Evolutionary conservation across 2,329 filamentous ascomycete genomes (phyloP), one percentile per base, ranked within the genome.

Genomic region (Ophiostoma ulmi): DNA sequence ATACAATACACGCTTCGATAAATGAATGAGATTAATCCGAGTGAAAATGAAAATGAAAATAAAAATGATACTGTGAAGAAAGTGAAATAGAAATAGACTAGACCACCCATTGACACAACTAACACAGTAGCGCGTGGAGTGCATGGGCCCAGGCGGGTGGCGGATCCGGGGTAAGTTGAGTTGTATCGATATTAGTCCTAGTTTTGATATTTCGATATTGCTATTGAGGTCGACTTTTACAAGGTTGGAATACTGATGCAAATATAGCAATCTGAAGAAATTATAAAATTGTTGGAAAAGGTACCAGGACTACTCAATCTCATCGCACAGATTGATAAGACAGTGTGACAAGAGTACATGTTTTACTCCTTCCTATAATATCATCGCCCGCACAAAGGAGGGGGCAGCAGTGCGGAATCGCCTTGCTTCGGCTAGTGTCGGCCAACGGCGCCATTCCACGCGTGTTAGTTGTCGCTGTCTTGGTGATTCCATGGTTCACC

Each of bases 371-470:
- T 31, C 31, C 31, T 48, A 48, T 7, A n/a, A 48, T 7, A n/a
- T 48, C 44, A 48, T 48, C 44, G 6, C 44, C 17, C 8, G 2
- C 5, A 48, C 44, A 48, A n/a, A 44, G 8, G n/a, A 26, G n/a
- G 66, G 66, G 41, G 44, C 31, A n/a, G 39, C 36, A 14, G 61
- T 38, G 58, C 69, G 69, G 69, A 69, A 70, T n/a, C 66, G 70
- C 65, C 35, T 72, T 58, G 5, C 35, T 38, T 72, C 72, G 71
- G 71, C 69, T 74, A 73, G 13, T 26, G 36, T 72, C 73, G 72
- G 73, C n/a, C 39, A n/a, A 36, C 68, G 66, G 38, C 36, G 36
- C 3, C 14, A 35, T 64, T 69, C 68, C 41, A 41, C 41, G n/a
- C 14, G 35, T 64, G 13, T 64, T 20, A 36, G 31, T 64, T 7